A percentile compares a stretch with the other conserved stretches of the same genome.
These are phyloP conservation scores for Acanthamoeba comandoni DNA, from an alignment of 208 protist species.

Conservation along the genomic window DNA sequence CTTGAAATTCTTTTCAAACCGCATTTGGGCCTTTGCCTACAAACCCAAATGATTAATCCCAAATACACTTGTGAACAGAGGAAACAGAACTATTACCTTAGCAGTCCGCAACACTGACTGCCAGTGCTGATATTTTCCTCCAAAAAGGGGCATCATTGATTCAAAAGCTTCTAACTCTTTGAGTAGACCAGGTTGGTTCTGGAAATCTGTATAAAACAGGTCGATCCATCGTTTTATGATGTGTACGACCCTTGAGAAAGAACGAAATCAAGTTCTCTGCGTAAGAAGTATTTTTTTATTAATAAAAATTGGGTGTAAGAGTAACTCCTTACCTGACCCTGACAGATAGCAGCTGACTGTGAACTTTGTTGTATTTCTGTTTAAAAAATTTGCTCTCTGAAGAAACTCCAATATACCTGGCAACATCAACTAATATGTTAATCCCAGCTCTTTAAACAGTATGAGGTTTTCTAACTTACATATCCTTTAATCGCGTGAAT, in stretches of 20 bases:
- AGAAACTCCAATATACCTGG: too few relatives aligned
- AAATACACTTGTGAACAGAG: not conserved
- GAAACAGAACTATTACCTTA: not conserved
- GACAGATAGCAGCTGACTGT: not conserved
- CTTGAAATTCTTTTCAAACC: not conserved
- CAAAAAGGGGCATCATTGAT: not conserved
- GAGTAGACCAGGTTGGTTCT: not conserved
- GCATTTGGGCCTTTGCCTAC: not conserved
- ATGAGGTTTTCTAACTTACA: not conserved
- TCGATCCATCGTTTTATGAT: constrained; percentile 43
- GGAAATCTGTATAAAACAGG: constrained; percentile 5
- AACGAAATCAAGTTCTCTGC: not conserved
- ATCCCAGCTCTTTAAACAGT: not conserved
- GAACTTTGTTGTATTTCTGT: not conserved
- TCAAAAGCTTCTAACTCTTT: constrained; percentile 30
- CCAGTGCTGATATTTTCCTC: constrained; percentile 2
- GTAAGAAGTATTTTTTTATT: not conserved
- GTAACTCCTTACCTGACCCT: not conserved
- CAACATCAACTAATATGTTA: too few relatives aligned
- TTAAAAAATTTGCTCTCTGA: too few relatives aligned
- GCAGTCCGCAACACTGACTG: not conserved
- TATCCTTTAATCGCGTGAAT: not conserved
- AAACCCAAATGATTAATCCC: not conserved
- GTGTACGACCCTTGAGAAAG: not conserved
- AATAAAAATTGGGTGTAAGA: not conserved